Percentiles rank a stretch among this genome's conserved stretches.
Conservation (phyloP, 2,329 filamentous ascomycete genomes). For the Penicillium thymicola region DNA sequence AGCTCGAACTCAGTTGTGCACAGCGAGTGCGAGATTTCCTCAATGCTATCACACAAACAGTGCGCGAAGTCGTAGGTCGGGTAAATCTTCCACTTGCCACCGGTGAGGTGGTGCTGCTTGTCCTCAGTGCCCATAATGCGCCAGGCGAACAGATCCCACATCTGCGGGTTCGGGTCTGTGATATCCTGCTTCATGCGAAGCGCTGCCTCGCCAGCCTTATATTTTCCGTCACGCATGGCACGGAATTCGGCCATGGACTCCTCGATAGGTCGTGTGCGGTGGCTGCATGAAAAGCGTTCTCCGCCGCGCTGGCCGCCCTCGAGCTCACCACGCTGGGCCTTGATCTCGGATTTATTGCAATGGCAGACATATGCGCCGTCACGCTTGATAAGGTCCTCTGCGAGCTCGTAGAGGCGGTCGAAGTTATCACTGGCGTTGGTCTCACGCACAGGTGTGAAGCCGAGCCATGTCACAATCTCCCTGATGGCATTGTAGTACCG, state of each 20-base stretch:
- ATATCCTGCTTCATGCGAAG: conserved; percentile 89
- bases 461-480: conserved; percentile 80
- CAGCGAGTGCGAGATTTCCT: conserved; percentile 85
- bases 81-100: conserved; percentile 84
- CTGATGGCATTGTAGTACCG: conserved; percentile 85
- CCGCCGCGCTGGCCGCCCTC: conserved; percentile 58
- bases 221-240: conserved; percentile 88
- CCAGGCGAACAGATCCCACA: conserved; percentile 95
- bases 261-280: conserved; percentile 71
- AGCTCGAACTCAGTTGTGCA: conserved; percentile 92
- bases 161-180: conserved; percentile 81
- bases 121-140: conserved; percentile 66
- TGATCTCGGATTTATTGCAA: conserved; percentile 75
- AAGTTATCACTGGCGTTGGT: conserved; percentile 93
- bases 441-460: conserved; percentile 72
- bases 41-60: conserved; percentile 82
- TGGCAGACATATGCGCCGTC: conserved; percentile 79
- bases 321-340: conserved; percentile 79
- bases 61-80: conserved; percentile 73
- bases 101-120: conserved; percentile 58
- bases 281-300: conserved; percentile 73
- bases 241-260: conserved; percentile 79
- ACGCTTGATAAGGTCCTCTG: conserved; percentile 74
- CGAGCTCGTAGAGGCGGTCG: conserved; percentile 79
- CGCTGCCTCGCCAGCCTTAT: conserved; percentile 77